Evolutionary conservation across 257 asterid genomes (phyloP), one percentile per base, ranked within the genome.

Genomic region (Capsicum pubescens): DNA sequence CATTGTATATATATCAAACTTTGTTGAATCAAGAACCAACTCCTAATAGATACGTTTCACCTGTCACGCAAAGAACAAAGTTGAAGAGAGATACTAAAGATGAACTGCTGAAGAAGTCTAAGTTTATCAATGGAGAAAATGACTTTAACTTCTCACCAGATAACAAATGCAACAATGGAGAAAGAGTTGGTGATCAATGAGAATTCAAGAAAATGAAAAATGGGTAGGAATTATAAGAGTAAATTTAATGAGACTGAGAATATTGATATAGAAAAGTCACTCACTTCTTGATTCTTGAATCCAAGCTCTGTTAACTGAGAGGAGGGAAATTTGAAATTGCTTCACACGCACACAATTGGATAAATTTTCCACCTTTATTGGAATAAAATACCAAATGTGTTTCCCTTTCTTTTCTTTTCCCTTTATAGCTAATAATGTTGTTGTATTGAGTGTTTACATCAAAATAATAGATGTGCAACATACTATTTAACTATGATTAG

Each of bases 251-350:
- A 35, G 19, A 19, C n/a, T 16, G 11, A 58, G 26, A 58, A n/a
- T n/a, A 12, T 16, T 16, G 1, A 68, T 39, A 60, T 21, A 60
- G 36, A 61, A 61, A 61, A 21, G 15, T 61, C 68, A 0, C 39
- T 61, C 68, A 0, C 39, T 61, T 61, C 68, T 61, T 61, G 39
- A 61, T 61, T 61, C 68, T 21, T 61, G 68, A 61, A 61, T 44
- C 48, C 48, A 44, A 44, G 8, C 48, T 44, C 48, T 32, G 3
- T 67, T 67, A 67, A 67, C 7, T 35, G 19, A 35, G 11, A 67
- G 74, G 74, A 67, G 74, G 74, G 71, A 67, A 67, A 67, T 67
- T 55, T 55, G 59, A 14, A 55, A 14, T 57, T 4, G 59, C 59
- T 57, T 39, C 44, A 3, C 44, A 39, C 44, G 44, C 3, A 39